Evolutionary conservation across 1,284 basidiomycete genomes (phyloP).

Genomic region (Tilletia indica): DNA sequence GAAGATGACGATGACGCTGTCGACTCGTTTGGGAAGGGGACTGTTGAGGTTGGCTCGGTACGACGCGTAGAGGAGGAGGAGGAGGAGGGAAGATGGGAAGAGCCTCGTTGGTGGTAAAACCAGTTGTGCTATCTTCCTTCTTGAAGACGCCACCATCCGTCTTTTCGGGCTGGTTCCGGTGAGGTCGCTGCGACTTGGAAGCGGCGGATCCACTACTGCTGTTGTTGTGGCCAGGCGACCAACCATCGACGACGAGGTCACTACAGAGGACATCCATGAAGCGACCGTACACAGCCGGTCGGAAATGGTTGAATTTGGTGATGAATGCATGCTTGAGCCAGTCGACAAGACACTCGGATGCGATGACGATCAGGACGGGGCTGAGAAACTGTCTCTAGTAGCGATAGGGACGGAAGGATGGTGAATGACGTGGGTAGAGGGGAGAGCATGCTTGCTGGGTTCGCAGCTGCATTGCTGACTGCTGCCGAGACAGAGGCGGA

Average conservation of each 20-base stretch:
- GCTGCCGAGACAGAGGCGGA: conserved; percentile 12
- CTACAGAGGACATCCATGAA: conserved; percentile 95
- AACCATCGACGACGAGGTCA: conserved; percentile 72
- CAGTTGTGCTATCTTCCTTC: too few relatives aligned
- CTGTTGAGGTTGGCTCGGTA: background rate
- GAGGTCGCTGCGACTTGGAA: too few relatives aligned
- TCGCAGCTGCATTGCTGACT: background rate
- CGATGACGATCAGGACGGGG: conserved; percentile 83
- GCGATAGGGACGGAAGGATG: conserved; percentile 55
- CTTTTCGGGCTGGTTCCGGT: too few relatives aligned
- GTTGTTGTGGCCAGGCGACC: too few relatives aligned
- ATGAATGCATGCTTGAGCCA: conserved; percentile 99
- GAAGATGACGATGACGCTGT: background rate
- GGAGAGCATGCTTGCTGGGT: conserved; percentile 42
- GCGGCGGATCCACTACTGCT: too few relatives aligned
- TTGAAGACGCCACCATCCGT: too few relatives aligned
- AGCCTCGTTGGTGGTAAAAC: too few relatives aligned
- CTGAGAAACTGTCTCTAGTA: conserved; percentile 87
- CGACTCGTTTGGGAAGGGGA: background rate
- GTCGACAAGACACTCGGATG: conserved; percentile 91
- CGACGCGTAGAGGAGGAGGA: conserved; percentile 7
- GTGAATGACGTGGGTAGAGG: conserved; percentile 60
- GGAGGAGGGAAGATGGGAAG: background rate
- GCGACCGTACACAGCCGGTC: conserved; percentile 89
- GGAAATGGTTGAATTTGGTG: conserved; percentile 85